Evolutionary conservation across 2,329 filamentous ascomycete genomes (phyloP), one percentile per base, ranked within the genome.

Genomic region (Talaromyces verruculosus): DNA sequence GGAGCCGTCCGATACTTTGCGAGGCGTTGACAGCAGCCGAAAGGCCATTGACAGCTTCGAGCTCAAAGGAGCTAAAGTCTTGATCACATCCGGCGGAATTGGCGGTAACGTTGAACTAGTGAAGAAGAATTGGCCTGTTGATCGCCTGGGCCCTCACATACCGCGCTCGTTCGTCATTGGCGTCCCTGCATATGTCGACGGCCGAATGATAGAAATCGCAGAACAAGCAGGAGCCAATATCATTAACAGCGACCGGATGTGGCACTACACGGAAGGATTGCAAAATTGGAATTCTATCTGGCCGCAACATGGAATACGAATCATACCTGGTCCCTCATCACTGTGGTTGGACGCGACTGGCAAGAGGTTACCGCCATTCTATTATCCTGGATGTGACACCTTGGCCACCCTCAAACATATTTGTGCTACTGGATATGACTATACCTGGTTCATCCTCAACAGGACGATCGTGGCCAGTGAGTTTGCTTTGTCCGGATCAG

Each of bases 221-320:
- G 82, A 87, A 72, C 63, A 71, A 0, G 81, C 78, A 1, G 87
- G 87, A 8, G 87, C 84, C 1, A 78, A 81, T 65, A 71, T 88
- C 67, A 80, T 88, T 77, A 88, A 89, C 75, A 81, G 83, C 59
- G 87, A 88, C 71, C 79, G 87, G 51, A 88, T 88, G 86, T 89
- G 87, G 87, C 86, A 88, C 73, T 89, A 89, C 72, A 88, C 85
- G 11, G 87, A 89, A 70, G 87, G 87, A 0, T 73, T 89, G 11
- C 78, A 82, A 63, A 88, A 89, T 72, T 88, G 86, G 86, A 76
- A 88, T 64, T 80, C 85, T 3, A 87, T 88, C 73, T 88, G 86
- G 86, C 86, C 85, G 0, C 67, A 70, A 15, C 87, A 88, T 70
- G 86, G 86, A 22, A 88, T 88, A 68, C 84, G 86, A 39, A 81